Conservation (phyloP, 768 basidiomycete species). For the Pulveroboletus ravenelii region DNA sequence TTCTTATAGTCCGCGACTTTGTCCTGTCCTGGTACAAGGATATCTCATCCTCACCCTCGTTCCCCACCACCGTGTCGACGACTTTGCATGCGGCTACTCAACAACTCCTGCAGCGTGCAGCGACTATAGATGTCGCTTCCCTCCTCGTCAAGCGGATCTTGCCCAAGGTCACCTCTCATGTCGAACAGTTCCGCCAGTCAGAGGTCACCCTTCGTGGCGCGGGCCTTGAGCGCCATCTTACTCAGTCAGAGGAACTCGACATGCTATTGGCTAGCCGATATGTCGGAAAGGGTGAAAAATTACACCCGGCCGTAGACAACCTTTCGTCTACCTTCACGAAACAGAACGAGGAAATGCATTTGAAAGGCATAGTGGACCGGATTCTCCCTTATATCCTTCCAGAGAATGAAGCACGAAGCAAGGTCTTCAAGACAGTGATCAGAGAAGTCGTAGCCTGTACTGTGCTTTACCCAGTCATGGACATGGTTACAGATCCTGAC, state of each 20-base stretch:
- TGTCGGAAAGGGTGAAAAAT: conserved; percentile 54
- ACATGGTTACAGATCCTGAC: conserved; percentile 92
- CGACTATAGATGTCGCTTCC: conserved; percentile 63
- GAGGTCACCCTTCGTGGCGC: conserved; percentile 83
- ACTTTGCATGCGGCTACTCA: conserved; percentile 65
- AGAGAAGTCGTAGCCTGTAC: conserved; percentile 82
- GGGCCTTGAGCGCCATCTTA: conserved; percentile 73
- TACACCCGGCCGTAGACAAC: conserved; percentile 86
- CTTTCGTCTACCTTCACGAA: conserved; percentile 84
- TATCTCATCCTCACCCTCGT: conserved; percentile 81
- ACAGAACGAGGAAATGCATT: conserved; percentile 85
- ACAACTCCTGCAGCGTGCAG: conserved; percentile 51
- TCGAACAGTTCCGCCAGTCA: conserved; percentile 87
- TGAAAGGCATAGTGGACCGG: conserved; percentile 64
- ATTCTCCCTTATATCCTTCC: conserved; percentile 74
- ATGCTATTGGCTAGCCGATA: conserved; percentile 81
- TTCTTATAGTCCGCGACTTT: conserved; percentile 82
- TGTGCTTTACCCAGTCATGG: conserved; percentile 81
- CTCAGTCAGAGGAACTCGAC: conserved; percentile 88
- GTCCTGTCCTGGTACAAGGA: conserved; percentile 85
- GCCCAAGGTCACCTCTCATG: conserved; percentile 84
- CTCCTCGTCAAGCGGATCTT: conserved; percentile 79
- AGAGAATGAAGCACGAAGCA: conserved; percentile 66
- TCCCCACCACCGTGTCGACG: conserved; percentile 78
- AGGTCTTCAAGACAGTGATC: conserved; percentile 64